Conservation (phyloP, 371 early-diverging fungal species). For the Mortierella sp. region DNA sequence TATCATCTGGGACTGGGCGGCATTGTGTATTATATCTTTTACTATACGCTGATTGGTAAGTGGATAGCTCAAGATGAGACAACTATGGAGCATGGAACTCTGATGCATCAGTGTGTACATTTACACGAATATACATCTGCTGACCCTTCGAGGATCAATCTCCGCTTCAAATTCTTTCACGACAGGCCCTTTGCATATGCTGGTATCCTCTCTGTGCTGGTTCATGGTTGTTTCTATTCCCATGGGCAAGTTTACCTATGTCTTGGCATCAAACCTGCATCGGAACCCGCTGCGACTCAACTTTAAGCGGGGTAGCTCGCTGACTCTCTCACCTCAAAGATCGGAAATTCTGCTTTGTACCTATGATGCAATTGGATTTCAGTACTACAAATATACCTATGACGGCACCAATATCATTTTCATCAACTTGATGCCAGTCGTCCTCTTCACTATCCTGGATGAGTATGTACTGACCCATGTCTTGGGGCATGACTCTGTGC, state of each 20-base stretch:
- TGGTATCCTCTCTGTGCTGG: conserved; percentile 85
- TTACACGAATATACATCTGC: background rate
- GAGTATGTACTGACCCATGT: conserved; percentile 76
- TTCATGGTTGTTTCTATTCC: conserved; percentile 91
- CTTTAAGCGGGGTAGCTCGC: conserved; percentile 73
- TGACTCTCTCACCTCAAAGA: conserved; percentile 59
- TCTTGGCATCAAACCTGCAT: conserved; percentile 78
- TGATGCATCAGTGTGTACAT: background rate
- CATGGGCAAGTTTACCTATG: conserved; percentile 92
- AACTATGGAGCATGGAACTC: background rate
- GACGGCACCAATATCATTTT: conserved; percentile 97
- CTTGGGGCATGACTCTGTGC: conserved; percentile 60
- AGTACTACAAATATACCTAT: conserved; percentile 93
- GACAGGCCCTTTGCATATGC: conserved; percentile 80
- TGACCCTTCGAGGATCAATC: background rate
- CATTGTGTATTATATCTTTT: conserved; percentile 68
- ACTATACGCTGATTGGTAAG: conserved; percentile 67
- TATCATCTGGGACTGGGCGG: conserved; percentile 71
- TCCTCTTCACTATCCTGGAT: conserved; percentile 85
- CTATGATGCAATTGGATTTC: conserved; percentile 81
- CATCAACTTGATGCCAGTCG: conserved; percentile 90
- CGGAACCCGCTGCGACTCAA: conserved; percentile 85
- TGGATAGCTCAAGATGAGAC: background rate
- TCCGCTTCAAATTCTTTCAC: conserved; percentile 4
- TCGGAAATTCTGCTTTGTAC: conserved; percentile 81